Evolutionary conservation across 768 basidiomycete genomes (phyloP).

Genomic region (Hydnum rufescens): DNA sequence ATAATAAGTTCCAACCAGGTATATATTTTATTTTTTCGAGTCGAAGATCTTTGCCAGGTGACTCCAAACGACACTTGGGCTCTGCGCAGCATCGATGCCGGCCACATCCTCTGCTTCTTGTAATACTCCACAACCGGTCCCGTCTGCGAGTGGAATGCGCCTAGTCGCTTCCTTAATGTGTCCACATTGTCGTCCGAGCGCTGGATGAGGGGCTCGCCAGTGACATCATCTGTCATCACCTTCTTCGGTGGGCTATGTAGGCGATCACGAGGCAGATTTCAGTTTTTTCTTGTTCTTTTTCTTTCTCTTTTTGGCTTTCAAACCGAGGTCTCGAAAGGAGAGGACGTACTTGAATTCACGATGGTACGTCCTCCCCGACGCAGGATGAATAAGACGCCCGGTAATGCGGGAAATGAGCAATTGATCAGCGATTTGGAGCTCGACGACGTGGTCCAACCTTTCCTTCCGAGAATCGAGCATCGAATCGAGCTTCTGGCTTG

Average conservation of each 20-base stretch:
- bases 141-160: conserved; percentile 83
- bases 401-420: conserved; percentile 96
- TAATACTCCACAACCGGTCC: conserved; percentile 95
- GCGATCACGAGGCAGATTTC: background rate
- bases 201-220: conserved; percentile 91
- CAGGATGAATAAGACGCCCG: conserved; percentile 80
- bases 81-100: conserved; percentile 84
- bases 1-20: too few relatives aligned
- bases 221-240: conserved; percentile 76
- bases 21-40: too few relatives aligned
- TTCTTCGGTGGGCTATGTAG: conserved; percentile 82
- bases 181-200: conserved; percentile 97
- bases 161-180: conserved; percentile 73
- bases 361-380: conserved; percentile 86
- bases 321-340: background rate
- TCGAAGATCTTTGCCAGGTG: conserved; percentile 44
- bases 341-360: conserved; percentile 74
- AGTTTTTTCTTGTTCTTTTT: too few relatives aligned
- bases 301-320: too few relatives aligned
- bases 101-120: conserved; percentile 79
- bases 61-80: conserved; percentile 83
- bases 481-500: conserved; percentile 88
- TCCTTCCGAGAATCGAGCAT: conserved; percentile 75
- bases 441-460: conserved; percentile 78
- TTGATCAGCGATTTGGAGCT: conserved; percentile 83